A percentile compares a stretch with the other conserved stretches of the same genome.
Evolutionary conservation across 495 filamentous ascomycete genomes (phyloP).

Genomic region (Trichoderma gamsii): DNA sequence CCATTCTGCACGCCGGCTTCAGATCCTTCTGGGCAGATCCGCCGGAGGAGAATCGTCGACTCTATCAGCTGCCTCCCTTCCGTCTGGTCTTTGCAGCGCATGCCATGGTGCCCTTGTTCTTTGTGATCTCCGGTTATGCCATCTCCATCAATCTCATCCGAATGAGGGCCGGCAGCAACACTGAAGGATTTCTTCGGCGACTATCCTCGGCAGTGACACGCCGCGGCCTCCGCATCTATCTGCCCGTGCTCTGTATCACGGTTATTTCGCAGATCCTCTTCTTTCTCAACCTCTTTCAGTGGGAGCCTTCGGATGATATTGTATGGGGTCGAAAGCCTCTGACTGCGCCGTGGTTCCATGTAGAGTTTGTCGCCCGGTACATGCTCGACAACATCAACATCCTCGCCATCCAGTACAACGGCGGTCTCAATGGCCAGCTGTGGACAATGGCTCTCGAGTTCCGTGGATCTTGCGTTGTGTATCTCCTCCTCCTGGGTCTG

Average conservation of each 20-base stretch:
- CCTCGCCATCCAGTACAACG: conserved; percentile 12
- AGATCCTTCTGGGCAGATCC: conserved; percentile 10
- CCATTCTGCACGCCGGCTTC: conserved; percentile 1
- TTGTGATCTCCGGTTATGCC: conserved; percentile 56
- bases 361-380: background rate
- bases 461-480: conserved; percentile 3
- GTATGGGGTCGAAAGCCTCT: background rate
- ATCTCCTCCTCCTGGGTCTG: conserved; percentile 3
- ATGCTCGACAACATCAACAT: conserved; percentile 15
- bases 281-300: background rate
- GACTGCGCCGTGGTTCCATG: conserved; percentile 4
- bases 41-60: conserved; percentile 1
- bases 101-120: conserved; percentile 59
- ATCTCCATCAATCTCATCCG: conserved; percentile 23
- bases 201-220: background rate
- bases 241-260: conserved; percentile 3
- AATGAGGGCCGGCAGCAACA: background rate
- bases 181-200: background rate
- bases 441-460: conserved; percentile 13
- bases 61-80: conserved; percentile 49
- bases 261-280: conserved; percentile 3
- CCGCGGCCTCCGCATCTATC: conserved; percentile 9
- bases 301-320: background rate
- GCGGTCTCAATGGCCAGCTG: conserved; percentile 3
- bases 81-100: conserved; percentile 51